phyloP scores from a whole-genome alignment of 148 eudicot species.

The Rhododendron ovatum region DNA sequence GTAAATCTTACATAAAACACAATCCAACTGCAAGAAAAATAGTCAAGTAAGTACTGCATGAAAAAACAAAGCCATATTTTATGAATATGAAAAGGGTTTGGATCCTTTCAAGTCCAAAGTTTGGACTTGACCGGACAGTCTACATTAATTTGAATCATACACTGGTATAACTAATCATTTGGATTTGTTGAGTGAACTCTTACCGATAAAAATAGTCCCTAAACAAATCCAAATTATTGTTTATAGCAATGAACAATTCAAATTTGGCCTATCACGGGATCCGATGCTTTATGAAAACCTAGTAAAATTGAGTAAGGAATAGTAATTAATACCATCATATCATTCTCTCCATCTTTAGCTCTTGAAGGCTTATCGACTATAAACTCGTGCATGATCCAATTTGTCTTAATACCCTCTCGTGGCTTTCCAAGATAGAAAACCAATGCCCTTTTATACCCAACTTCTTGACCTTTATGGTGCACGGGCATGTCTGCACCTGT shows the following conservation, averaged over 20 bases:
- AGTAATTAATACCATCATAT: slow-evolving; percentile 16
- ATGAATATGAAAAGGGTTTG: background rate
- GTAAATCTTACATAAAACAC: background rate
- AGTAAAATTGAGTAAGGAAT: background rate
- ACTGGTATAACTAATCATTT: no score
- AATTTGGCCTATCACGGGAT: no score
- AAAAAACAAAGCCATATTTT: no score
- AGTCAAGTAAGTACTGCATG: no score
- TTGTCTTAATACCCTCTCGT: slow-evolving; percentile 11
- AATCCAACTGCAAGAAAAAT: background rate
- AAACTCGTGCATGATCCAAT: slow-evolving; percentile 32
- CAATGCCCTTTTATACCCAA: slow-evolving; percentile 24
- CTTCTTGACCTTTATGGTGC: background rate
- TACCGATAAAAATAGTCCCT: no score
- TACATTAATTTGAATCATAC: no score
- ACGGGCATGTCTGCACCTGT: slow-evolving; percentile 27
- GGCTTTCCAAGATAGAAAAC: slow-evolving; percentile 31
- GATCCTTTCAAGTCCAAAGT: no score
- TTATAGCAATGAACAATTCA: no score
- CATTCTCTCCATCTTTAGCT: background rate
- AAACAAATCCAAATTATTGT: no score
- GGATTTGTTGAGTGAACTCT: no score
- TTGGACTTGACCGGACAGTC: no score
- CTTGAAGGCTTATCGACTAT: background rate
- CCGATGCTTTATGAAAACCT: no score